phyloP scores from a whole-genome alignment of 208 protist genomes.

The Vickermania spadyakhi region DNA sequence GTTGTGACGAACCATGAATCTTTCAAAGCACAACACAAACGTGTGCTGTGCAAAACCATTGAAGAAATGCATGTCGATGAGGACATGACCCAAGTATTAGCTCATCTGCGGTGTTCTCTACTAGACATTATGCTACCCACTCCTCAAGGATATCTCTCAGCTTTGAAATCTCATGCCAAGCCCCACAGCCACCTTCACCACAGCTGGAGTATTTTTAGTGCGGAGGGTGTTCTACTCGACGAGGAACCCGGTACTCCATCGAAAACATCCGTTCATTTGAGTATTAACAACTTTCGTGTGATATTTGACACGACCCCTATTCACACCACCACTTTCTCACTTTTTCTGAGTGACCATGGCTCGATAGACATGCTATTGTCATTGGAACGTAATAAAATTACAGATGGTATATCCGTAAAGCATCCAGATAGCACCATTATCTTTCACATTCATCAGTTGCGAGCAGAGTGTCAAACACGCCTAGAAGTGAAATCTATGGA shows the following conservation, averaged over 20 bases:
- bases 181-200: conserved; percentile 9
- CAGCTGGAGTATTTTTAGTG: background rate
- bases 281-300: conserved; percentile 44
- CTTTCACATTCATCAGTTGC: conserved; percentile 32
- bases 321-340: conserved; percentile 45
- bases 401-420: conserved; percentile 12
- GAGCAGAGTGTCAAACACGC: conserved; percentile 76
- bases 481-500: conserved; percentile 85
- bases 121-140: conserved; percentile 64
- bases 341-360: conserved; percentile 53
- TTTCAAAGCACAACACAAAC: background rate
- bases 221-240: background rate
- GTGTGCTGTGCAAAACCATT: background rate
- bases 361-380: conserved; percentile 30
- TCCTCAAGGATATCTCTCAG: conserved; percentile 36
- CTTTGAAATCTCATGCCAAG: conserved; percentile 12
- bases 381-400: conserved; percentile 7
- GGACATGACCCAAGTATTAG: background rate
- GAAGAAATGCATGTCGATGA: background rate
- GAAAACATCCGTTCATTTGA: conserved; percentile 43
- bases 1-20: conserved; percentile 10
- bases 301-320: conserved; percentile 60
- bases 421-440: conserved; percentile 25
- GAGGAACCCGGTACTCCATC: background rate
- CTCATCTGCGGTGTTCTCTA: conserved; percentile 28